These are phyloP conservation scores for Hortaea werneckii DNA, from an alignment of 2,329 filamentous ascomycete species.

Conservation along the genomic window DNA sequence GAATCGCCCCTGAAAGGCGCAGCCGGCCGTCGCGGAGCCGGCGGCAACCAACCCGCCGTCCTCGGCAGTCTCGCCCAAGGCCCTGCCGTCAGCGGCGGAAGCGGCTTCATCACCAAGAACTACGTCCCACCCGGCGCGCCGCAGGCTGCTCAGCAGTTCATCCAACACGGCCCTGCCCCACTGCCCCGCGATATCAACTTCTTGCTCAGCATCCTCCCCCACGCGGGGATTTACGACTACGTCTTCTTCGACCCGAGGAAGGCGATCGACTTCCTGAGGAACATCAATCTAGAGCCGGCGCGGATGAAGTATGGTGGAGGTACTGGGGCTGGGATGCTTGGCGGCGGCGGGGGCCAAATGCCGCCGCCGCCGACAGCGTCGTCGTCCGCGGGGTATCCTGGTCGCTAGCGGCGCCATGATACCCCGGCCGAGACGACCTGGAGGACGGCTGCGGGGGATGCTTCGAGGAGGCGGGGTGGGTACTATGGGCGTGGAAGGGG, in stretches of 20 bases:
- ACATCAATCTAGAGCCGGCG: slow-evolving; percentile 43
- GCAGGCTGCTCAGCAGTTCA: neutral
- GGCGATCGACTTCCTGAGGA: slow-evolving; percentile 63
- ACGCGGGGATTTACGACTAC: slow-evolving; percentile 60
- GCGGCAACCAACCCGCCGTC: neutral
- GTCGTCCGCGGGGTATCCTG: too few relatives aligned
- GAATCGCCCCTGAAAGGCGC: slow-evolving; percentile 88
- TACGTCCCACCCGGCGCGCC: slow-evolving; percentile 12
- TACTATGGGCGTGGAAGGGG: too few relatives aligned
- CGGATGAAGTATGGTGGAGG: neutral
- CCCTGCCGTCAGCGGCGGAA: slow-evolving; percentile 3
- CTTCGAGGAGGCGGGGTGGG: too few relatives aligned
- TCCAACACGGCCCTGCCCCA: slow-evolving; percentile 42
- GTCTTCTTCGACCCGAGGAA: slow-evolving; percentile 59
- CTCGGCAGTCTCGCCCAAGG: neutral
- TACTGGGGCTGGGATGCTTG: too few relatives aligned
- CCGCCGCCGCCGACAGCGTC: too few relatives aligned
- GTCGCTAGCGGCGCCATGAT: too few relatives aligned
- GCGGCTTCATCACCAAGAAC: slow-evolving; percentile 24
- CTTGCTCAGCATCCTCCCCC: slow-evolving; percentile 61
- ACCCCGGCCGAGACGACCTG: too few relatives aligned
- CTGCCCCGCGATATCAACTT: slow-evolving; percentile 66
- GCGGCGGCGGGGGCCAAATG: too few relatives aligned
- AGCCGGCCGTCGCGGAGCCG: slow-evolving; percentile 71
- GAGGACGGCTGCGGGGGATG: too few relatives aligned